Evolutionary conservation across 805 yeast genomes (phyloP).

Genomic region (Candida germanica): DNA sequence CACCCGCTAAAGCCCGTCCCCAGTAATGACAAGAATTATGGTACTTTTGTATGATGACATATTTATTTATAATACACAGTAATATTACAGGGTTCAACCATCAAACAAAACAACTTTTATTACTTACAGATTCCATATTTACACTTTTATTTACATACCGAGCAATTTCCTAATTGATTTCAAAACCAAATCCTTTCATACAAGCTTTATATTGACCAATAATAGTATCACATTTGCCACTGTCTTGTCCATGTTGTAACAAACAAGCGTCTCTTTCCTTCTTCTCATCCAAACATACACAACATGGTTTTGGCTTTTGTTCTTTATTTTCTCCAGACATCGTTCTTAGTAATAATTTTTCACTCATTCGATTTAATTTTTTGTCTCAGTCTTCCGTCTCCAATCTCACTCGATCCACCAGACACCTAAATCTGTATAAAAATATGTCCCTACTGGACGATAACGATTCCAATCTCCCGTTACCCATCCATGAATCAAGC

Average conservation of each 20-base stretch:
- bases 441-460: too few relatives aligned
- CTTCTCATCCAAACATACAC: constrained; percentile 88
- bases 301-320: constrained; percentile 87
- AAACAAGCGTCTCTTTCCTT: constrained; percentile 83
- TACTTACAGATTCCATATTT: neutral
- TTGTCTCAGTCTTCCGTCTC: too few relatives aligned
- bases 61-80: neutral
- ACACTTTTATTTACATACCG: too few relatives aligned
- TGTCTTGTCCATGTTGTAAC: constrained; percentile 76
- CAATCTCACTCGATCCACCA: neutral
- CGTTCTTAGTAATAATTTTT: too few relatives aligned
- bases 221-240: constrained; percentile 72
- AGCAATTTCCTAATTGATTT: constrained; percentile 30
- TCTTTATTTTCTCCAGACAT: constrained; percentile 15
- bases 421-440: too few relatives aligned
- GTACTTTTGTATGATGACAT: constrained; percentile 1
- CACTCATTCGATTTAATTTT: too few relatives aligned
- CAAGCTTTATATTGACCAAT: constrained; percentile 76
- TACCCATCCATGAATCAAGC: constrained; percentile 6
- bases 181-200: constrained; percentile 91
- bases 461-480: constrained; percentile 1
- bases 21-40: neutral
- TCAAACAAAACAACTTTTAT: too few relatives aligned
- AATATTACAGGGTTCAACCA: too few relatives aligned
- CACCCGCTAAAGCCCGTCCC: too few relatives aligned